Evolutionary conservation across 495 filamentous ascomycete genomes (phyloP), one percentile per base, ranked within the genome.

Genomic region (Parmelia sp.): DNA sequence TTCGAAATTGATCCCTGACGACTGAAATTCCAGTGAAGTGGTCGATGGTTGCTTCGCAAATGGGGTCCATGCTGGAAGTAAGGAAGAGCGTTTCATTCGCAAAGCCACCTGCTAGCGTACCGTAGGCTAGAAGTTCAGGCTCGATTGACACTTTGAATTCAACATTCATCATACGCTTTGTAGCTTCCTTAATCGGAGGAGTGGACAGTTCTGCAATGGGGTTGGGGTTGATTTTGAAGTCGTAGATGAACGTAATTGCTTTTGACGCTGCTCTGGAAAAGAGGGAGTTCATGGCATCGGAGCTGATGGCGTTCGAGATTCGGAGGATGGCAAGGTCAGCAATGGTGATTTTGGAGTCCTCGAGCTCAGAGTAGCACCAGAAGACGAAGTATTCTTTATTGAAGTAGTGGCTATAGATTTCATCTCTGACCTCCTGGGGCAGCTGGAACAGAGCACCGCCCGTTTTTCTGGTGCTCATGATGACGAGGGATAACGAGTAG

Each of bases 341-440:
- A 11, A 37, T 40, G 11, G 35, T 57, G 53, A 6, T 19, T 10
- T 25, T 23, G 31, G 0, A n/a, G 17, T 21, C 19, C 19, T 39
- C 33, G 14, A 8, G 35, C 15, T 40, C 25, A 9, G 3, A 37
- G 57, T 37, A 37, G 39, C n/a, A n/a, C n/a, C n/a, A n/a, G n/a
- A n/a, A n/a, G n/a, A 42, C 17, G 57, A 40, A 4, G 35, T 42
- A 59, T 14, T 17, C 15, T 59, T 5, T 39, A 17, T 29, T 17
- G 17, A 59, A 40, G 7, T n/a, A 27, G 27, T 59, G 19, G 33
- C 19, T 23, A 36, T 59, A 42, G 23, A 59, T 42, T 4, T 25
- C 39, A 27, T 59, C 57, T 39, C 35, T 33, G 57, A 59, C 21
- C 23, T 59, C 57, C 19, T 36, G 57, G 4, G 57, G 57, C 6